These are phyloP conservation scores for Nematocida sp. DNA, from an alignment of 371 early-diverging fungal species.

Conservation along the genomic window DNA sequence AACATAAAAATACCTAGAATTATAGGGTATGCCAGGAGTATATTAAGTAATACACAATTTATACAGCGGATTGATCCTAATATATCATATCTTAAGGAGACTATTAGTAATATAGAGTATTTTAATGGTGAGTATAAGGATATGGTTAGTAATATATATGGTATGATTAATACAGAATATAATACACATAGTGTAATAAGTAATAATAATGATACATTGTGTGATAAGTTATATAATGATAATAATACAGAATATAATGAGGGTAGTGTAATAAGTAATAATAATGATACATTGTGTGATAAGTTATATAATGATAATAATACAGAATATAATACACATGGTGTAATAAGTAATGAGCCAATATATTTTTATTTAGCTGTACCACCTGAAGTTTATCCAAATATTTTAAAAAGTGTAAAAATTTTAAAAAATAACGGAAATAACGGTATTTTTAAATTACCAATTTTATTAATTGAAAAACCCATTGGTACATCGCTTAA, in stretches of 20 bases:
- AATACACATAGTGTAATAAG: not conserved
- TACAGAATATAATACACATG: not conserved
- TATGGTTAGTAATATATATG: conserved; percentile 71
- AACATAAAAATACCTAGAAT: conserved; percentile 70
- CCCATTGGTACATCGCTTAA: conserved; percentile 91
- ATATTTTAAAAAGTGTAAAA: conserved; percentile 72
- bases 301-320: not conserved
- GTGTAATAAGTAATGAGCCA: not conserved
- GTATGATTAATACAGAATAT: not conserved
- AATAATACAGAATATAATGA: not conserved
- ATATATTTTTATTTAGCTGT: conserved; percentile 91
- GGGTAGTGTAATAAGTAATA: too few species aligned
- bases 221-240: too few species aligned
- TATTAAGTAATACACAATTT: conserved; percentile 76
- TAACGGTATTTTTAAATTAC: not conserved
- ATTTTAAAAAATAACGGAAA: conserved; percentile 68
- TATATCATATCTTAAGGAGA: conserved; percentile 72
- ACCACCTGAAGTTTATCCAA: conserved; percentile 86
- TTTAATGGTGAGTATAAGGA: conserved; percentile 80
- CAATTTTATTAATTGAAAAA: conserved; percentile 85
- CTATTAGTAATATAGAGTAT: conserved; percentile 78
- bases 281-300: too few species aligned
- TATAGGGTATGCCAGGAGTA: conserved; percentile 88
- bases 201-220: too few species aligned
- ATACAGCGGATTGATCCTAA: conserved; percentile 74